Evolutionary conservation across 2,329 filamentous ascomycete species (phyloP).

Genomic region (Monilinia fructigena): DNA sequence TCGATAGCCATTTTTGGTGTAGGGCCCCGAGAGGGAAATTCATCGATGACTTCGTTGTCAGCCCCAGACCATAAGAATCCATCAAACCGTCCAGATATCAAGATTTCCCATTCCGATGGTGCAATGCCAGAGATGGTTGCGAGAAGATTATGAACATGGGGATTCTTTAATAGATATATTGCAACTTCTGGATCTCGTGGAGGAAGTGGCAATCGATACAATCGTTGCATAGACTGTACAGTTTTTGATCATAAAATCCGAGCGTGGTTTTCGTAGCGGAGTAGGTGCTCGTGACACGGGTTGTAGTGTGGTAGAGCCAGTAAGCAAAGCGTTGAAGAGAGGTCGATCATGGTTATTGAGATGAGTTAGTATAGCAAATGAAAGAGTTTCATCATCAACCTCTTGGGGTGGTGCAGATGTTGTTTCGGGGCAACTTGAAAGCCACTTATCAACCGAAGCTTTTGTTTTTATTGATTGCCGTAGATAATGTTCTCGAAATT

Average conservation of each 20-base stretch:
- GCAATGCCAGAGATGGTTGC: conserved; percentile 86
- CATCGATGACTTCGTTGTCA: conserved; percentile 55
- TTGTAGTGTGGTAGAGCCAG: conserved; percentile 54
- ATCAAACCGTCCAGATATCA: conserved; percentile 90
- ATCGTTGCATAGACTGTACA: conserved; percentile 74
- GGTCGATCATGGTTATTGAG: conserved; percentile 73
- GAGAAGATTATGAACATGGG: conserved; percentile 78
- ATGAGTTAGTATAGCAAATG: conserved; percentile 90
- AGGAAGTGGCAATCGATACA: conserved; percentile 71
- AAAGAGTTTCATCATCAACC: conserved; percentile 89
- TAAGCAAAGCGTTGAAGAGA: conserved; percentile 78
- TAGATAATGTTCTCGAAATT: conserved; percentile 89
- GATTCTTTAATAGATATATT: conserved; percentile 82
- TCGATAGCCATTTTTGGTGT: conserved; percentile 50
- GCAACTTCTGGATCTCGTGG: conserved; percentile 85
- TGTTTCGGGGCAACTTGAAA: conserved; percentile 71
- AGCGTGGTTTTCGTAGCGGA: conserved; percentile 62
- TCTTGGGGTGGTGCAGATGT: conserved; percentile 77
- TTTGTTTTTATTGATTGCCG: conserved; percentile 91
- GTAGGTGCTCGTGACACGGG: conserved; percentile 65
- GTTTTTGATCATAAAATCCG: conserved; percentile 72
- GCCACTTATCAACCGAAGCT: conserved; percentile 86
- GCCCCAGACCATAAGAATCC: conserved; percentile 94
- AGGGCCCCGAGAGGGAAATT: conserved; percentile 50
- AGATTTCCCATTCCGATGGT: conserved; percentile 92